Conservation (phyloP, 441 rosid genomes). For the Capsella rubella region DNA sequence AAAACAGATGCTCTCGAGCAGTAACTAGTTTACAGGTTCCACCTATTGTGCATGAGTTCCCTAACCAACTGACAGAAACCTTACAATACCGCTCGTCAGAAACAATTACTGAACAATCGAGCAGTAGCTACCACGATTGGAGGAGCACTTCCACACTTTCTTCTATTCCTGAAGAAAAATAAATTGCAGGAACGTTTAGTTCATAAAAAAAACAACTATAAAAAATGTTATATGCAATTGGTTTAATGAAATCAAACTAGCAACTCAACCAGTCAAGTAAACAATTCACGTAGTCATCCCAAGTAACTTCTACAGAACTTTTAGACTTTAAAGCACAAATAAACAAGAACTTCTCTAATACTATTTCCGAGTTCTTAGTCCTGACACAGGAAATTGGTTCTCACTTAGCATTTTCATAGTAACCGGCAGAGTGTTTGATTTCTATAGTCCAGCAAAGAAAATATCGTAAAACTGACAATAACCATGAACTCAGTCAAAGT, state of each 20-base stretch:
- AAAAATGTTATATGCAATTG: background rate
- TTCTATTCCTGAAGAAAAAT: constrained; percentile 38
- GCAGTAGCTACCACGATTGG: background rate
- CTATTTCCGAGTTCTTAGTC: background rate
- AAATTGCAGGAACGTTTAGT: background rate
- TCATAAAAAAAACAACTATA: too few relatives aligned
- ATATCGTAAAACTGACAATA: background rate
- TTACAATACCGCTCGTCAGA: constrained; percentile 35
- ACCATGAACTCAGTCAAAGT: background rate
- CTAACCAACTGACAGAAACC: constrained; percentile 30
- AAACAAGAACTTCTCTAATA: background rate
- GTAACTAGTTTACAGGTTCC: constrained; percentile 30
- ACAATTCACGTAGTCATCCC: background rate
- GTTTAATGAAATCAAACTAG: constrained; percentile 7
- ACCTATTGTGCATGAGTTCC: constrained; percentile 11
- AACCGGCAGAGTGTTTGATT: background rate
- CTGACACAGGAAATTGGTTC: background rate
- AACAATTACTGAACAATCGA: constrained; percentile 24
- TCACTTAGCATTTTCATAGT: too few relatives aligned
- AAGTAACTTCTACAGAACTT: background rate
- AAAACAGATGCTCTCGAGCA: constrained; percentile 37
- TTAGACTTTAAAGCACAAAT: background rate
- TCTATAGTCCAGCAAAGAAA: too few relatives aligned
- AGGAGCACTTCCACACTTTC: constrained; percentile 30
- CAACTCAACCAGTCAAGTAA: background rate